A percentile compares a stretch with the other conserved stretches of the same genome.
phyloP scores from a whole-genome alignment of 2,329 filamentous ascomycete species.

The Aspergillus arachidicola region DNA sequence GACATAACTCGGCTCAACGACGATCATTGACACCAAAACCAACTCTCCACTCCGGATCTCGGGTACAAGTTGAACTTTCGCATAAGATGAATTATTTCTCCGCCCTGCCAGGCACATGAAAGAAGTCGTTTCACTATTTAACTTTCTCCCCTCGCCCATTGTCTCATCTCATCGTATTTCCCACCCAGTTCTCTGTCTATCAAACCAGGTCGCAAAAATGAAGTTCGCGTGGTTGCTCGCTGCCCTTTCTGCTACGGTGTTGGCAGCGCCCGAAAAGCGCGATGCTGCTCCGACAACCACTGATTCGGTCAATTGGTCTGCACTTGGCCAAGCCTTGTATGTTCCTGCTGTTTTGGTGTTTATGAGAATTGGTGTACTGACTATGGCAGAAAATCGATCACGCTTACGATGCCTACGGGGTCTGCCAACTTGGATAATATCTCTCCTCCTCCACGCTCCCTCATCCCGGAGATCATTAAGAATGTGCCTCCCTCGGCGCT shows the following conservation, averaged over 20 bases:
- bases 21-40: background rate
- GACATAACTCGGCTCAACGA: background rate
- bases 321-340: constrained; percentile 26
- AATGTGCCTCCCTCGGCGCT: constrained; percentile 34
- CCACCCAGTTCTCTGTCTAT: background rate
- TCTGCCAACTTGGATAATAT: constrained; percentile 36
- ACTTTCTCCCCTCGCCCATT: background rate
- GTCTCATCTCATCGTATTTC: background rate
- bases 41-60: constrained; percentile 15
- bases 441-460: constrained; percentile 31
- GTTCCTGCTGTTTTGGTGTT: background rate
- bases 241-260: constrained; percentile 20
- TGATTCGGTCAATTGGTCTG: constrained; percentile 20
- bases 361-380: constrained; percentile 4
- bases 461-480: constrained; percentile 34
- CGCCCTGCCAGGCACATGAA: background rate
- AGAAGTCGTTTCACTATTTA: background rate
- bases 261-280: constrained; percentile 18
- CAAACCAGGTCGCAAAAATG: constrained; percentile 16
- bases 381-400: constrained; percentile 15
- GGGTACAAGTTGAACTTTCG: background rate
- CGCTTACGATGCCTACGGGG: constrained; percentile 17
- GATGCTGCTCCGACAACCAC: constrained; percentile 4
- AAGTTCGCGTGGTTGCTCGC: constrained; percentile 17
- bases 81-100: background rate